Percentiles rank a stretch among this genome's conserved stretches.
These are phyloP conservation scores for Scleromitrula shiraiana DNA, from an alignment of 2,329 filamentous ascomycete genomes.

Conservation along the genomic window DNA sequence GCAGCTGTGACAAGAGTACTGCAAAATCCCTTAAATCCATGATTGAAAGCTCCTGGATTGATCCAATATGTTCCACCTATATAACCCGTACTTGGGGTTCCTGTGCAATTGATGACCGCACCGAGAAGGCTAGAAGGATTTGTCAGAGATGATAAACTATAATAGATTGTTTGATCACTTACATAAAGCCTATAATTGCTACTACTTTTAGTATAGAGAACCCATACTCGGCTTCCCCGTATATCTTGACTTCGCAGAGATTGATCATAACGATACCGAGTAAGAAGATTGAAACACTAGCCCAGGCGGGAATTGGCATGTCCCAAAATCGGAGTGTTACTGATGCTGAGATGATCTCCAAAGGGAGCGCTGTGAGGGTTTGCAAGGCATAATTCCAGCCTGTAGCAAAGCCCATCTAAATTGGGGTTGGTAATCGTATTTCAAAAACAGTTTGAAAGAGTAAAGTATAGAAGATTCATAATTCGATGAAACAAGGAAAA, in stretches of 20 bases:
- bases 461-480: no score
- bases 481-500: no score
- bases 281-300: slow-evolving; percentile 79
- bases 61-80: slow-evolving; percentile 75
- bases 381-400: slow-evolving; percentile 91
- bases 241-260: slow-evolving; percentile 77
- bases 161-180: slow-evolving; percentile 29
- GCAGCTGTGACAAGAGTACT: slow-evolving; percentile 69
- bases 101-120: slow-evolving; percentile 78
- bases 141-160: neutral
- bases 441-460: no score
- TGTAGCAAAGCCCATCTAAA: slow-evolving; percentile 78
- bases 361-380: slow-evolving; percentile 74
- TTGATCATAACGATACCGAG: slow-evolving; percentile 71
- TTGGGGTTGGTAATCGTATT: neutral
- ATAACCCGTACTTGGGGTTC: slow-evolving; percentile 65
- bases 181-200: slow-evolving; percentile 86
- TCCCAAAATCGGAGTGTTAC: slow-evolving; percentile 82
- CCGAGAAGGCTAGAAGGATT: slow-evolving; percentile 60
- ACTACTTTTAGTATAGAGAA: slow-evolving; percentile 83
- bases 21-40: slow-evolving; percentile 75
- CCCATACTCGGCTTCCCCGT: slow-evolving; percentile 83
- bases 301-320: slow-evolving; percentile 63
- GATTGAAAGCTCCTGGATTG: slow-evolving; percentile 71
- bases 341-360: slow-evolving; percentile 81